phyloP scores from a whole-genome alignment of 768 basidiomycete species.

The Rhodotorula toruloides region DNA sequence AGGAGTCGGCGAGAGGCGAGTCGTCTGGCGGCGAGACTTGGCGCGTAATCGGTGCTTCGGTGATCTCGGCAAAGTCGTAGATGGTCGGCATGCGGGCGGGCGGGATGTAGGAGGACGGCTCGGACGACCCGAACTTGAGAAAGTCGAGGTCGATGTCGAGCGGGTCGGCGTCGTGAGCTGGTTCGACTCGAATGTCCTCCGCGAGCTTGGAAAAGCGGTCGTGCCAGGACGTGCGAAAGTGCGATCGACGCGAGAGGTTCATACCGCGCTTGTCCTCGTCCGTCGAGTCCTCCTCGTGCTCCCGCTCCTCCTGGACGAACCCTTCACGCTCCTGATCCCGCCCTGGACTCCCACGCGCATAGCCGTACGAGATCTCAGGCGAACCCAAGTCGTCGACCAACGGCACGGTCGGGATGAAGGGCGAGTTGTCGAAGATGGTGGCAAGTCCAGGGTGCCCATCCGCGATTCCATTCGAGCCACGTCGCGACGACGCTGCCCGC shows the following conservation, averaged over 20 bases:
- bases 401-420: background rate
- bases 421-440: constrained; percentile 21
- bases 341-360: background rate
- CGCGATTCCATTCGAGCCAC: background rate
- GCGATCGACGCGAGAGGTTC: background rate
- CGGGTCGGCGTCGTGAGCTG: background rate
- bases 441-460: no score
- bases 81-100: constrained; percentile 1
- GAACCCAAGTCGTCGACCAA: background rate
- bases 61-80: constrained; percentile 1
- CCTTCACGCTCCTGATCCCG: background rate
- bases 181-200: background rate
- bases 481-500: background rate
- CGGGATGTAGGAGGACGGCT: constrained; percentile 9
- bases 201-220: no score
- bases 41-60: background rate
- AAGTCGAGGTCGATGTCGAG: constrained; percentile 13
- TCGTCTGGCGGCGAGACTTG: background rate
- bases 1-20: background rate
- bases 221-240: background rate
- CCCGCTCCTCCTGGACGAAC: background rate
- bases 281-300: background rate
- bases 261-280: background rate
- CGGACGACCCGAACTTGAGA: background rate
- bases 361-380: constrained; percentile 1